Base-by-base conservation (phyloP, 495 filamentous ascomycete species). In the Staphylotrichum longicolle region DNA sequence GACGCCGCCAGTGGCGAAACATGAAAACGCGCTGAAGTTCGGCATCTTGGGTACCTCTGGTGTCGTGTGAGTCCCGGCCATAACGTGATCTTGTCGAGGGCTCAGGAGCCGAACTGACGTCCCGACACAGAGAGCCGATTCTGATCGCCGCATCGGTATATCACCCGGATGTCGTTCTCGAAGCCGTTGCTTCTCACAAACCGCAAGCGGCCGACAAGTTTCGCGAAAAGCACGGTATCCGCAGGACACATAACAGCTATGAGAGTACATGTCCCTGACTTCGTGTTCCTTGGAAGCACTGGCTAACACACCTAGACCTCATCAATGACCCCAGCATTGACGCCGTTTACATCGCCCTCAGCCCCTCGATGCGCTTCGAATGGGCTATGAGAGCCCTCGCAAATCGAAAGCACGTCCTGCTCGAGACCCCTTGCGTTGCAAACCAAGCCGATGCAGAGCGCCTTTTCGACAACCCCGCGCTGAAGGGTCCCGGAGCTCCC, bases 111-210 rank as follows among this genome's bases (percentile, higher is more conserved):
- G 42, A 58, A 35, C 61, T 64, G 15, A 62, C 52, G 11, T 34
- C 9, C 27, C 41, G 30, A 42, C 50, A 60, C 55, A 87, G 85
- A 7, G 80, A 82, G 1, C n/a, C 68, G 2, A 73, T 83, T 9
- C 57, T 89, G 10, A 83, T 88, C 41, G 63, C 56, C n/a, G 83
- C 86, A 0, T 83, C 86, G 7, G 79, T 73, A 54, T 75, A 75
- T 7, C 86, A 88, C 63, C 75, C 85, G 0, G 85, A 85, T 49
- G 82, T 86, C 35, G 74, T 85, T 27, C 60, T 90, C 40, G 75
- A 76, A 1, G 81, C 81, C 1, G 78, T 90, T 0, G 83, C 86
- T 6, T 82, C 85, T 6, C 76, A 85, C n/a, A 80, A 86, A 61
- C 63, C 56, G 11, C 68, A 68, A 7, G 81, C 75, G 57, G 86